phyloP scores from a whole-genome alignment of 148 eudicot genomes.

The Fagopyrum homotropicum region DNA sequence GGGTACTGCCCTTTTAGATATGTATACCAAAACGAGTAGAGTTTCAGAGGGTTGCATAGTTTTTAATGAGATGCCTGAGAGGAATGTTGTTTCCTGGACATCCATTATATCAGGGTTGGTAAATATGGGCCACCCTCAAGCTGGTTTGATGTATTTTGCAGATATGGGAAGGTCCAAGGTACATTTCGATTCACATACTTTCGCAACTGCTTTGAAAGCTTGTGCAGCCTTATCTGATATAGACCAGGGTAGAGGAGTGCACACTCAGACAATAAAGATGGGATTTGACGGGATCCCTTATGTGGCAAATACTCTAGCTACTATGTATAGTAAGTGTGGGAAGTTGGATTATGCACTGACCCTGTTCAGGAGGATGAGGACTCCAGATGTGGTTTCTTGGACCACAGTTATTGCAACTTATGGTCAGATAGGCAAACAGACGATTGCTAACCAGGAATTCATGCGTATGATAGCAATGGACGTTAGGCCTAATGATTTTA shows the following conservation, averaged over 20 bases:
- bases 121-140: slow-evolving; percentile 45
- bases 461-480: slow-evolving; percentile 46
- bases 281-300: slow-evolving; percentile 48
- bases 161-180: slow-evolving; percentile 48
- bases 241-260: slow-evolving; percentile 68
- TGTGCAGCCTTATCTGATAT: slow-evolving; percentile 55
- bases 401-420: slow-evolving; percentile 63
- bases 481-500: slow-evolving; percentile 64
- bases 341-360: slow-evolving; percentile 61
- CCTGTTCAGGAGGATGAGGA: slow-evolving; percentile 58
- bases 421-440: slow-evolving; percentile 60
- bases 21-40: slow-evolving; percentile 64
- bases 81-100: slow-evolving; percentile 92
- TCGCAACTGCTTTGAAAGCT: slow-evolving; percentile 85
- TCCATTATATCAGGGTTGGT: slow-evolving; percentile 81
- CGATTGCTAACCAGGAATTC: slow-evolving; percentile 45
- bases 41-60: slow-evolving; percentile 55
- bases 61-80: slow-evolving; percentile 74
- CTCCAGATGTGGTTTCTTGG: slow-evolving; percentile 82
- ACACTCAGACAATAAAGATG: slow-evolving; percentile 53
- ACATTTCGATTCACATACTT: slow-evolving; percentile 57
- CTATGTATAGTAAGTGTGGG: slow-evolving; percentile 83
- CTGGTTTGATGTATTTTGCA: slow-evolving; percentile 61
- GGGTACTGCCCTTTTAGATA: slow-evolving; percentile 78
- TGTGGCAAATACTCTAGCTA: slow-evolving; percentile 73